A percentile compares a stretch with the other conserved stretches of the same genome.
Evolutionary conservation across 2,329 filamentous ascomycete genomes (phyloP).

Genomic region (Teratosphaeria gauchensis): DNA sequence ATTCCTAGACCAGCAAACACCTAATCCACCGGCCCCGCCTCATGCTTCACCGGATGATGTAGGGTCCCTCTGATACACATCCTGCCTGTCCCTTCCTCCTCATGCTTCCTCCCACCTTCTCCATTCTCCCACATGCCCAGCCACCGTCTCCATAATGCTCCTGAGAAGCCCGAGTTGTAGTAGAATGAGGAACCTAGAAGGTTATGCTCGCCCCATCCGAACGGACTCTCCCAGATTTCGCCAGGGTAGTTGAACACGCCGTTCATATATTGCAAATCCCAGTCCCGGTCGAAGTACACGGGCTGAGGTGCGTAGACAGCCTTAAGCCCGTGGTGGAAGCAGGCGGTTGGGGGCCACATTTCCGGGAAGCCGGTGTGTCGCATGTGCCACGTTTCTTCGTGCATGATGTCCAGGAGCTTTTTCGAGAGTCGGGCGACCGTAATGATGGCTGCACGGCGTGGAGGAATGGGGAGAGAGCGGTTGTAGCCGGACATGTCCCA

Average conservation of each 20-base stretch:
- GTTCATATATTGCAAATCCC: conserved; percentile 43
- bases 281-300: conserved; percentile 68
- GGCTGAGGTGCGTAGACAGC: conserved; percentile 70
- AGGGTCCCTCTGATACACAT: conserved; percentile 38
- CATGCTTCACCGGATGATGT: conserved; percentile 42
- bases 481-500: conserved; percentile 60
- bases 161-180: conserved; percentile 41
- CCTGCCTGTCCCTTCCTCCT: conserved; percentile 32
- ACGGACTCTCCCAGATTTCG: conserved; percentile 36
- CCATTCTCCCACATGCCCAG: conserved; percentile 38
- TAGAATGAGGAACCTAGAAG: conserved; percentile 42
- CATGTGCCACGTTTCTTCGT: conserved; percentile 62
- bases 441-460: conserved; percentile 66
- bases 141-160: conserved; percentile 41
- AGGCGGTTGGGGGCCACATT: conserved; percentile 66
- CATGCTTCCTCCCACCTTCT: conserved; percentile 26
- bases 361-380: conserved; percentile 67
- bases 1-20: not conserved
- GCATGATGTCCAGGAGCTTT: conserved; percentile 64
- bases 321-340: conserved; percentile 69
- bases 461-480: conserved; percentile 45
- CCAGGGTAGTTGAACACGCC: conserved; percentile 40
- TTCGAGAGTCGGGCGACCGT: conserved; percentile 67
- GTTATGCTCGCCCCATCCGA: conserved; percentile 45
- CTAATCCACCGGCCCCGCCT: conserved; percentile 25